Percentiles rank a stretch among this genome's conserved stretches.
Evolutionary conservation across 495 filamentous ascomycete genomes (phyloP).

Genomic region (Pseudomonodictys pantanalensis): DNA sequence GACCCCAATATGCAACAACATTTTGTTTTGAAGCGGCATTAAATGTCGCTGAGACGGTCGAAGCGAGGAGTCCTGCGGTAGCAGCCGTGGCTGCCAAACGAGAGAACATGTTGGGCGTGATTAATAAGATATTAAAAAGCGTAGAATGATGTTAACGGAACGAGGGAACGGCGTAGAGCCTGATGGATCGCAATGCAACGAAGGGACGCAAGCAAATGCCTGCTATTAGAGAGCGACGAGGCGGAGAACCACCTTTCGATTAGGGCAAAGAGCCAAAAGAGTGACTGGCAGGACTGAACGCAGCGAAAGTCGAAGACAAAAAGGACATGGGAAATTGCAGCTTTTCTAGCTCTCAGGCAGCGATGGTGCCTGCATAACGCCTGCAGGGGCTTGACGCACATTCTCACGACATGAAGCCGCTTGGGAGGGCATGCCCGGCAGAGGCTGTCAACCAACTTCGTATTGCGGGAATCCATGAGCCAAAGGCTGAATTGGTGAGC

Average conservation of each 20-base stretch:
- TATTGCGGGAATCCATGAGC: no score
- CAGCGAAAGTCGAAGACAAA: conserved; percentile 1
- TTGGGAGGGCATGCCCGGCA: background rate
- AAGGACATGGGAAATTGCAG: conserved; percentile 21
- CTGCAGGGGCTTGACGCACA: conserved; percentile 5
- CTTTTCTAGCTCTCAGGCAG: conserved; percentile 2
- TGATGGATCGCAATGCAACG: conserved; percentile 27
- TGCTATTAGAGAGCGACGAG: conserved; percentile 16
- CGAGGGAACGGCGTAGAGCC: conserved; percentile 27
- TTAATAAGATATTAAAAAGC: conserved; percentile 15
- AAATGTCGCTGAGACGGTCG: conserved; percentile 30
- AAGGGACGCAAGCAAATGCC: conserved; percentile 38
- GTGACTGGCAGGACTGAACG: background rate
- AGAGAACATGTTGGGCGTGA: conserved; percentile 20
- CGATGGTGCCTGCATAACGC: background rate
- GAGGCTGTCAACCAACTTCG: conserved; percentile 2
- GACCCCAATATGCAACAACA: conserved; percentile 56
- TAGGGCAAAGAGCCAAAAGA: conserved; percentile 9
- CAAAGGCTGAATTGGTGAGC: no score
- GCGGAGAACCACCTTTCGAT: background rate
- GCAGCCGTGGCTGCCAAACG: conserved; percentile 7
- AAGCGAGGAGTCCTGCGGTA: conserved; percentile 14
- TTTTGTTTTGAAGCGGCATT: conserved; percentile 41
- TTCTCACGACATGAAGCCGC: conserved; percentile 21
- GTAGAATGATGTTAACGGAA: conserved; percentile 18